Conservation (phyloP, 495 filamentous ascomycete species). For the Trichoderma orchidacearum region DNA sequence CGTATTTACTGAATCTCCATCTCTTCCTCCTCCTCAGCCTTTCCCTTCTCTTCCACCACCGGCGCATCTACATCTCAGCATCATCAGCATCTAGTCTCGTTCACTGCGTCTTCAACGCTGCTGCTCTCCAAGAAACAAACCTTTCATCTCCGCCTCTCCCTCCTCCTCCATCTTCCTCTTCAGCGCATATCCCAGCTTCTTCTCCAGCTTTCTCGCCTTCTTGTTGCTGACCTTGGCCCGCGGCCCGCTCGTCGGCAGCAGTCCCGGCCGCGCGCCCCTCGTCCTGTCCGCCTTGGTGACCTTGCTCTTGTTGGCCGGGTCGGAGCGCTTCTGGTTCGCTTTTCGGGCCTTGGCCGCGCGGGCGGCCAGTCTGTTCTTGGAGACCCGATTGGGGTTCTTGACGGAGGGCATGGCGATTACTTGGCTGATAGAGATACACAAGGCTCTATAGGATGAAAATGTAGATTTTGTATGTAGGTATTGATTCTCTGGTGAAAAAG, state of each 20-base stretch:
- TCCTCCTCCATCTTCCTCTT: slow-evolving; percentile 7
- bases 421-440: neutral
- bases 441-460: neutral
- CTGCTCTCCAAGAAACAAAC: slow-evolving; percentile 4
- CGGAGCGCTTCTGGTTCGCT: slow-evolving; percentile 4
- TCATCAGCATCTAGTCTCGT: neutral
- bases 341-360: slow-evolving; percentile 15
- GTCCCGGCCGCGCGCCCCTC: slow-evolving; percentile 22
- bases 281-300: slow-evolving; percentile 17
- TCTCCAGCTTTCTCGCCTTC: slow-evolving; percentile 29
- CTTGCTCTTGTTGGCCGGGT: slow-evolving; percentile 4
- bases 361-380: slow-evolving; percentile 24
- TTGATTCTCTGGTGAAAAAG: neutral
- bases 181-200: slow-evolving; percentile 21
- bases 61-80: slow-evolving; percentile 1
- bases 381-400: slow-evolving; percentile 33
- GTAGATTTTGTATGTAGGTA: neutral
- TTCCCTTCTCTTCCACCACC: neutral
- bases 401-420: slow-evolving; percentile 21
- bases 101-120: neutral
- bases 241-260: slow-evolving; percentile 30
- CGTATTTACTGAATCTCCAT: neutral
- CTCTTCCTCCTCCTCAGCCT: neutral
- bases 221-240: slow-evolving; percentile 23
- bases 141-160: slow-evolving; percentile 11